Evolutionary conservation across 2,329 filamentous ascomycete genomes (phyloP).

Genomic region (Orbilia javanica): DNA sequence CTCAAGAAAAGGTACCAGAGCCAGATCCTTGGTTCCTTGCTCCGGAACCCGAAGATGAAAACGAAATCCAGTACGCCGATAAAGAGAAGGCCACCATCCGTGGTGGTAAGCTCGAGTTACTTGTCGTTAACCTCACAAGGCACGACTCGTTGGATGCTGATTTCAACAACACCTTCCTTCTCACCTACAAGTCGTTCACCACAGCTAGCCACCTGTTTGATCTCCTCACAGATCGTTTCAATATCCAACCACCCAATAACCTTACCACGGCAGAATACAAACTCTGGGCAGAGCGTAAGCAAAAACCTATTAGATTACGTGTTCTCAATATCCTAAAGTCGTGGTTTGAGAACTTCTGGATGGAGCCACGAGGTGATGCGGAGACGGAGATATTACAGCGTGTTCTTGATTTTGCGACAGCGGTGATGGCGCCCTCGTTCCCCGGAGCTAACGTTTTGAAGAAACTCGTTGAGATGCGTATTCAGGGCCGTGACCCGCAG

Average conservation of each 20-base stretch:
- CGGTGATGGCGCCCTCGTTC: constrained; percentile 93
- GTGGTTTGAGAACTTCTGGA: constrained; percentile 99
- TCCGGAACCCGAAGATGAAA: constrained; percentile 79
- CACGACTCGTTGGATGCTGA: constrained; percentile 95
- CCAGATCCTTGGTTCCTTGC: constrained; percentile 86
- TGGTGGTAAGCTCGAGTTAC: constrained; percentile 86
- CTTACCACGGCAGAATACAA: constrained; percentile 82
- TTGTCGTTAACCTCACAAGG: constrained; percentile 94
- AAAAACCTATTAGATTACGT: constrained; percentile 93
- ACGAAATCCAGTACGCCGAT: constrained; percentile 80
- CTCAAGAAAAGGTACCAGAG: constrained; percentile 70
- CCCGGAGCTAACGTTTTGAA: constrained; percentile 87
- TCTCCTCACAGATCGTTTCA: constrained; percentile 89
- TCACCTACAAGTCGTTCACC: constrained; percentile 97
- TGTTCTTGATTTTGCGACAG: constrained; percentile 89
- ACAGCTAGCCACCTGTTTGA: constrained; percentile 91
- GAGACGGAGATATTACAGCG: constrained; percentile 87
- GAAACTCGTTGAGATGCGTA: constrained; percentile 86
- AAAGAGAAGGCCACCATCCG: constrained; percentile 87
- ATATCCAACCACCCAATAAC: constrained; percentile 88
- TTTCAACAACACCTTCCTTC: constrained; percentile 97
- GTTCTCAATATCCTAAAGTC: constrained; percentile 98
- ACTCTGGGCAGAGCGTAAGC: constrained; percentile 90
- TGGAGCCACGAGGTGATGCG: constrained; percentile 89
- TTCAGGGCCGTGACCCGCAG: constrained; percentile 87